A percentile compares a stretch with the other conserved stretches of the same genome.
Conservation (phyloP, 306 rosid species). For the Phaseolus lunatus region DNA sequence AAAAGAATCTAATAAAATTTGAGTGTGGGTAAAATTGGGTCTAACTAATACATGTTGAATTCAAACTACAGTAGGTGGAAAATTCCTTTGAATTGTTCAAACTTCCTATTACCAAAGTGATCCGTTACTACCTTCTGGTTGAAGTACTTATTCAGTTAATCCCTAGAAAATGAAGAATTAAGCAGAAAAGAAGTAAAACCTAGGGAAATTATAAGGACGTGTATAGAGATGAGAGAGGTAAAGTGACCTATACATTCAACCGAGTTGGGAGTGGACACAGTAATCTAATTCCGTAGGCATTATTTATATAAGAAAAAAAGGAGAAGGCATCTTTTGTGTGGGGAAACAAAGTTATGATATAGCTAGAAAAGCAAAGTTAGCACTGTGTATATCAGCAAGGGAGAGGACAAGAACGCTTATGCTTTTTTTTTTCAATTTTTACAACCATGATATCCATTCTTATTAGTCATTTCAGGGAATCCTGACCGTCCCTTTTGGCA, state of each 20-base stretch:
- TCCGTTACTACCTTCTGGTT: slow-evolving; percentile 22
- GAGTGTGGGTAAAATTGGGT: background rate
- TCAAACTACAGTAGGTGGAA: slow-evolving; percentile 33
- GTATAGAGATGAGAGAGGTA: slow-evolving; percentile 9
- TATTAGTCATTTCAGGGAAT: slow-evolving; percentile 52
- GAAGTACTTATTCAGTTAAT: slow-evolving; percentile 31
- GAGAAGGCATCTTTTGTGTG: slow-evolving; percentile 56
- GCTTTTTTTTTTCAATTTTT: slow-evolving; percentile 43
- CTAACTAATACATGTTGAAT: background rate
- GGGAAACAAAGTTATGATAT: slow-evolving; percentile 19
- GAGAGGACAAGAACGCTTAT: slow-evolving; percentile 58
- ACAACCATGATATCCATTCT: slow-evolving; percentile 44
- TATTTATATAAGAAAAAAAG: slow-evolving; percentile 41
- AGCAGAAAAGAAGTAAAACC: background rate
- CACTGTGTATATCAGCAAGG: slow-evolving; percentile 34
- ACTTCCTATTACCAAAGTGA: slow-evolving; percentile 22
- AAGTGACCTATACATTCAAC: slow-evolving; percentile 46
- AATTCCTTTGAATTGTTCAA: slow-evolving; percentile 11
- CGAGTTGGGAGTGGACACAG: slow-evolving; percentile 48
- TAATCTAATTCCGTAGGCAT: slow-evolving; percentile 49
- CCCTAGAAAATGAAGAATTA: slow-evolving; percentile 15
- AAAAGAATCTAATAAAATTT: slow-evolving; percentile 14
- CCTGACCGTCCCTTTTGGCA: slow-evolving; percentile 59
- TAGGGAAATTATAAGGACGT: background rate
- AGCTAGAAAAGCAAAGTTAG: slow-evolving; percentile 43